A percentile compares a stretch with the other conserved stretches of the same genome.
Evolutionary conservation across 176 grass and related monocot species (phyloP).

Genomic region (Oryza punctata): DNA sequence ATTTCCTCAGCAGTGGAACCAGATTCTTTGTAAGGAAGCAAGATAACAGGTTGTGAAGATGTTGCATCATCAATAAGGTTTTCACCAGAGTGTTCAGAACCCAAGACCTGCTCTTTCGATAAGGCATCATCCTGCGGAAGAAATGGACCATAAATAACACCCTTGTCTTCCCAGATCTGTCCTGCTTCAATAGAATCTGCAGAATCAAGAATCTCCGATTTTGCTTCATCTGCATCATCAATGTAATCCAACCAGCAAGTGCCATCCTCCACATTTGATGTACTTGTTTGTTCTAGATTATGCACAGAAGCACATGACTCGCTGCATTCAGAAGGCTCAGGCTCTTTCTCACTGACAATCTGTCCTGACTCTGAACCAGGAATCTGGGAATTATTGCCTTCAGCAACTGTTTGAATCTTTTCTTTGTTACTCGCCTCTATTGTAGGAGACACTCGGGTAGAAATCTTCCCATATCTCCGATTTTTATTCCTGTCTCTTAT

Average conservation of each 20-base stretch:
- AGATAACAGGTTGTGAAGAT: conserved; percentile 54
- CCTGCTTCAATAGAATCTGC: conserved; percentile 43
- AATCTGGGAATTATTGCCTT: conserved; percentile 43
- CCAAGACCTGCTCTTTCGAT: conserved; percentile 39
- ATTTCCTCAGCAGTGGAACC: conserved; percentile 24
- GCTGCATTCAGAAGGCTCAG: conserved; percentile 44
- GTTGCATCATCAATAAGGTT: conserved; percentile 38
- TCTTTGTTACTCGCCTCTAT: conserved; percentile 41
- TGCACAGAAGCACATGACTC: conserved; percentile 64
- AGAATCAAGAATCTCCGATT: conserved; percentile 55
- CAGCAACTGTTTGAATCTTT: conserved; percentile 44
- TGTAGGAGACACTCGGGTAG: conserved; percentile 46
- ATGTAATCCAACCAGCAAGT: conserved; percentile 72
- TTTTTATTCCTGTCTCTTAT: conserved; percentile 62
- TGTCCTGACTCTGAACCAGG: conserved; percentile 56
- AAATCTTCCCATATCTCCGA: conserved; percentile 46
- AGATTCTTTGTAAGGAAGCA: conserved; percentile 68
- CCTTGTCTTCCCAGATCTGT: conserved; percentile 40
- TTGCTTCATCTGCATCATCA: conserved; percentile 47
- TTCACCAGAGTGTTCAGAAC: conserved; percentile 50
- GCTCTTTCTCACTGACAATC: conserved; percentile 41
- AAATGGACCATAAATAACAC: conserved; percentile 34
- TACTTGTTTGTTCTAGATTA: conserved; percentile 45
- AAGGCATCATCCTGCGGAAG: conserved; percentile 35
- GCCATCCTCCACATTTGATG: conserved; percentile 34